Percentiles rank a stretch among this genome's conserved stretches.
phyloP scores from a whole-genome alignment of 139 green algal genomes.

The Ettlia oleoabundans region DNA sequence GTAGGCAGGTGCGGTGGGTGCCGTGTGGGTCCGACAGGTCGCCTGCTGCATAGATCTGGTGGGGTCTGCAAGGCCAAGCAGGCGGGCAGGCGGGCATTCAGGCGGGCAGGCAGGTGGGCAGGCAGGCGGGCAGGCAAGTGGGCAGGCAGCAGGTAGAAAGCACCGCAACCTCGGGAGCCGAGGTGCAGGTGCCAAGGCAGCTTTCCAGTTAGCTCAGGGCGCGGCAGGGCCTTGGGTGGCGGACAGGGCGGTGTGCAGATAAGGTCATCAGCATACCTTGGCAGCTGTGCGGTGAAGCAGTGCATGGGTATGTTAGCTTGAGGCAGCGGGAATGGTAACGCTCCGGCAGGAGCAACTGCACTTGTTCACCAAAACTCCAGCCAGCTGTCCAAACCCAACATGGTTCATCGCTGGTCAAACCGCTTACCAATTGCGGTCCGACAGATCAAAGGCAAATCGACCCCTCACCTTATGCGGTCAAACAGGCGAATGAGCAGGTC shows the following conservation, averaged over 20 bases:
- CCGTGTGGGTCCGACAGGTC: conserved; percentile 48
- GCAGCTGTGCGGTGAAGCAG: too few relatives aligned
- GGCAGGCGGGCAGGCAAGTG: not conserved
- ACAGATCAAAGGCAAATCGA: not conserved
- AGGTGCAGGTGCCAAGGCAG: too few relatives aligned
- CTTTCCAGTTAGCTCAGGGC: too few relatives aligned
- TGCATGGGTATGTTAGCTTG: too few relatives aligned
- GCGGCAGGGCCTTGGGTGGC: too few relatives aligned
- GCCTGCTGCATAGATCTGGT: conserved; percentile 44
- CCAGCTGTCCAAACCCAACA: not conserved
- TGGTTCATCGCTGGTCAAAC: not conserved
- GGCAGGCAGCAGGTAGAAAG: too few relatives aligned
- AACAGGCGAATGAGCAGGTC: not conserved
- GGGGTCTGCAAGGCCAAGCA: not conserved
- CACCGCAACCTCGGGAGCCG: too few relatives aligned
- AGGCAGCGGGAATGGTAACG: too few relatives aligned
- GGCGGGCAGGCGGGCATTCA: not conserved
- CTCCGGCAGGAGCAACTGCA: too few relatives aligned
- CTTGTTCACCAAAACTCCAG: too few relatives aligned
- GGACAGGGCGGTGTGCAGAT: too few relatives aligned
- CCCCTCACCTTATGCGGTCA: not conserved
- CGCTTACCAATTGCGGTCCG: not conserved
- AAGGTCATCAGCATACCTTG: too few relatives aligned
- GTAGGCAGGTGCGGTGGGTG: conserved; percentile 46
- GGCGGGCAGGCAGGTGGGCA: not conserved